Conservation (phyloP, 257 asterid genomes). For the Nyctanthes arbortristis region DNA sequence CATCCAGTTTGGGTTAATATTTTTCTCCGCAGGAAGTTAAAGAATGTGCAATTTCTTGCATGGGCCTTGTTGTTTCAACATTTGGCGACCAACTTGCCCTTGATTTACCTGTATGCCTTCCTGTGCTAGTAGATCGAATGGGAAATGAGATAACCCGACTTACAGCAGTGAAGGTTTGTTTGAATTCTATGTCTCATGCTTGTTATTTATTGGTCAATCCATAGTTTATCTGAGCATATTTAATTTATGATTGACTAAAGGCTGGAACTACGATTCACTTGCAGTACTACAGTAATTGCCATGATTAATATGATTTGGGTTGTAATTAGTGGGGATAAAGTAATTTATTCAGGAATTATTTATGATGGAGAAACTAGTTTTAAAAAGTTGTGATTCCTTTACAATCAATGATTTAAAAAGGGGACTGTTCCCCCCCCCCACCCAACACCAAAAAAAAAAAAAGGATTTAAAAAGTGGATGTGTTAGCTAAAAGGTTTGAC, state of each 20-base stretch:
- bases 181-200: slow-evolving; percentile 8
- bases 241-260: background rate
- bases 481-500: background rate
- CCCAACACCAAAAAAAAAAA: too few relatives aligned
- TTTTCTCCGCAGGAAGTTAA: slow-evolving; percentile 80
- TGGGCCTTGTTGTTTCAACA: slow-evolving; percentile 95
- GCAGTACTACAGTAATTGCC: slow-evolving; percentile 5
- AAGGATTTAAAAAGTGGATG: background rate
- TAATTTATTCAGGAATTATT: background rate
- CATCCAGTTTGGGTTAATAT: slow-evolving; percentile 23
- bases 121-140: slow-evolving; percentile 98
- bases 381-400: background rate
- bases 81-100: slow-evolving; percentile 89
- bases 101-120: slow-evolving; percentile 87
- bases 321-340: background rate
- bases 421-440: too few relatives aligned
- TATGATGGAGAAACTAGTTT: background rate
- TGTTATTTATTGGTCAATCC: slow-evolving; percentile 19
- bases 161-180: slow-evolving; percentile 95
- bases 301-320: slow-evolving; percentile 5
- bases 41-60: slow-evolving; percentile 98
- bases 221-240: slow-evolving; percentile 10
- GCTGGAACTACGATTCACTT: slow-evolving; percentile 16
- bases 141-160: slow-evolving; percentile 98
- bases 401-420: background rate